A percentile compares a stretch with the other conserved stretches of the same genome.
phyloP scores from a whole-genome alignment of 2,329 filamentous ascomycete genomes.

The Proliferodiscus dingleyae region DNA sequence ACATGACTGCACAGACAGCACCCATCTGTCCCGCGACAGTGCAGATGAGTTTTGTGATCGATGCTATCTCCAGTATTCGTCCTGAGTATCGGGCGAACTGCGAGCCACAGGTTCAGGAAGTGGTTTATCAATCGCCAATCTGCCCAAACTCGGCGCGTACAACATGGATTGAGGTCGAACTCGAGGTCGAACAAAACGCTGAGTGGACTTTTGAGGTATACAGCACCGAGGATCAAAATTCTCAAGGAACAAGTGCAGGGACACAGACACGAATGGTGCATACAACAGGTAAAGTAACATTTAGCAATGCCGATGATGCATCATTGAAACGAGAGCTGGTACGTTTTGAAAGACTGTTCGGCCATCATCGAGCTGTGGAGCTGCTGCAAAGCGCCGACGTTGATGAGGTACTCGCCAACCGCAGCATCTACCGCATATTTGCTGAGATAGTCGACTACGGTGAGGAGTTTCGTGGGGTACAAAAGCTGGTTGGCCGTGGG shows the following conservation, averaged over 20 bases:
- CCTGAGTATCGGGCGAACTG: not conserved
- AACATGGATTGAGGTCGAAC: too few species aligned
- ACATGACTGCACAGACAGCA: not conserved
- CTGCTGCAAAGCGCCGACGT: constrained; percentile 19
- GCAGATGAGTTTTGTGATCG: not conserved
- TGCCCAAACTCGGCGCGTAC: too few species aligned
- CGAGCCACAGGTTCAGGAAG: not conserved
- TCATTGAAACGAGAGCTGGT: too few species aligned
- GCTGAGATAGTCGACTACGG: constrained; percentile 8
- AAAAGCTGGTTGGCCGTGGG: constrained; percentile 20
- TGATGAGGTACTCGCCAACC: constrained; percentile 21
- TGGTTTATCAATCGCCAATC: too few species aligned
- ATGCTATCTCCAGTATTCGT: not conserved
- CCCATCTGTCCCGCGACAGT: not conserved
- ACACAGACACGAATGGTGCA: too few species aligned
- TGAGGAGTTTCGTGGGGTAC: constrained; percentile 6
- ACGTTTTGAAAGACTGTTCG: constrained; percentile 1
- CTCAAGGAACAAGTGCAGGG: too few species aligned
- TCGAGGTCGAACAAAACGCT: too few species aligned
- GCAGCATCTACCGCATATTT: constrained; percentile 14
- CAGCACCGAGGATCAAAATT: too few species aligned
- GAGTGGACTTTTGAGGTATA: too few species aligned
- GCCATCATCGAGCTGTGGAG: constrained; percentile 15
- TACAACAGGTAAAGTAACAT: too few species aligned
- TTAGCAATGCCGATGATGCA: too few species aligned